Evolutionary conservation across 2,329 filamentous ascomycete species (phyloP).

Genomic region (Cadophora sp.): DNA sequence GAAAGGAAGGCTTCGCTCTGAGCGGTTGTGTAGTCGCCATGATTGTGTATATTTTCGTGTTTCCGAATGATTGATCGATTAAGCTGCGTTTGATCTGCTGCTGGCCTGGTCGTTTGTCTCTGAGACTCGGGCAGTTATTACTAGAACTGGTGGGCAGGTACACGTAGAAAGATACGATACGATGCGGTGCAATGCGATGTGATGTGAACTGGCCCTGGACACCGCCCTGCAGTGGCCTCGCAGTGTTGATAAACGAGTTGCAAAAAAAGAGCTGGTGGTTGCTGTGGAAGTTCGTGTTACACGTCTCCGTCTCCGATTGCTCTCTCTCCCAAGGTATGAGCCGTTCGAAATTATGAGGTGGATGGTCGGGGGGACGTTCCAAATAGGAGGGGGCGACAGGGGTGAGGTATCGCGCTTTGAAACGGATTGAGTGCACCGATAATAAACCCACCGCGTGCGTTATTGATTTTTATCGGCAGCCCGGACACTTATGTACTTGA

Average conservation of each 20-base stretch:
- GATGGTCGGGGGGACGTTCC: constrained; percentile 23
- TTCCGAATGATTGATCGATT: constrained; percentile 25
- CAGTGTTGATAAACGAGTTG: constrained; percentile 9
- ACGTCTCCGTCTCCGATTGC: constrained; percentile 23
- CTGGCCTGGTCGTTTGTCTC: constrained; percentile 13
- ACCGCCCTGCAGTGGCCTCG: constrained; percentile 33
- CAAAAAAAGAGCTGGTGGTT: constrained; percentile 26
- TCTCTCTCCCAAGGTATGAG: not conserved
- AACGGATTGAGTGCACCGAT: constrained; percentile 27
- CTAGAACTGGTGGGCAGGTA: constrained; percentile 2
- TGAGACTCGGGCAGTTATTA: constrained; percentile 5
- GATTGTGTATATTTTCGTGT: constrained; percentile 32
- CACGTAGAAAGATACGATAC: constrained; percentile 13
- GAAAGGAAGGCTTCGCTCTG: constrained; percentile 40
- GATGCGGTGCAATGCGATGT: not conserved
- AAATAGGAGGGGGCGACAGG: constrained; percentile 25
- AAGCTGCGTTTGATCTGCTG: constrained; percentile 22
- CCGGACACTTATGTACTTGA: constrained; percentile 26
- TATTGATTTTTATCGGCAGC: constrained; percentile 26
- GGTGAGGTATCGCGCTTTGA: constrained; percentile 29
- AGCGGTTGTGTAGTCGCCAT: constrained; percentile 50
- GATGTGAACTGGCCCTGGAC: constrained; percentile 19
- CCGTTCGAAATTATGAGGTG: constrained; percentile 24
- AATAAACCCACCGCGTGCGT: constrained; percentile 23
- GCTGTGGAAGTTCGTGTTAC: constrained; percentile 37